Base-by-base conservation (phyloP, 1,284 basidiomycete genomes). In the Psilocybe mexicana region DNA sequence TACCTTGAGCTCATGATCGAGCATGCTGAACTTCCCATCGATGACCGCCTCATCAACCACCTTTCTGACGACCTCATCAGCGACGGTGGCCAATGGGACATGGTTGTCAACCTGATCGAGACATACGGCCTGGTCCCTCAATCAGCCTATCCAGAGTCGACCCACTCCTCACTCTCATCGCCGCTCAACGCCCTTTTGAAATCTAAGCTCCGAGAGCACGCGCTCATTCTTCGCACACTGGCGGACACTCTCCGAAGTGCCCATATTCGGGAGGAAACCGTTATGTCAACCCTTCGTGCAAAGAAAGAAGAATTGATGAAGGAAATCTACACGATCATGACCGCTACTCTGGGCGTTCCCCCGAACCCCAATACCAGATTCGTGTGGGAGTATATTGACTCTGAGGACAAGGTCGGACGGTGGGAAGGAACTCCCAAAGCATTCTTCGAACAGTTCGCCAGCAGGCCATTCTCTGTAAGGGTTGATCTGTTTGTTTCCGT, bases 61-160 rank as follows among this genome's bases (percentile, higher is more conserved):
- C 82, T 98, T 52, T 84, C 91, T 28, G 71, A 75, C 11, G 88
- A 90, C 53, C 92, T 93, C 28, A 88, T 96, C 70, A 89, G 86
- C 65, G 96, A 98, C 69, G 96, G 96, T 45, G 94, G 95, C 6
- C 93, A 96, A 73, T 96, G 90, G 87, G 94, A 97, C 71, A 98
- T 97, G 94, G 88, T 86, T 0, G 90, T 94, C 65, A 96, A 96
- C 72, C 74, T 97, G 30, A 77, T 96, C 48, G 75, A 79, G 78
- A 88, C 82, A 53, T 96, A 96, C 68, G 94, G 94, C 50, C 76
- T 94, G 46, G 84, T 96, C 42, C 94, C 94, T 0, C 90, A 94
- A 70, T 61, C 82, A 0, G 65, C 94, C 43, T 97, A 86, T 74
- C 95, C 95, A 18, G 96, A 98, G 74, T 92, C 92, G 0, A 86